Base-by-base conservation (phyloP, 192 early-diverging fungal species). In the Gigaspora rosea region DNA sequence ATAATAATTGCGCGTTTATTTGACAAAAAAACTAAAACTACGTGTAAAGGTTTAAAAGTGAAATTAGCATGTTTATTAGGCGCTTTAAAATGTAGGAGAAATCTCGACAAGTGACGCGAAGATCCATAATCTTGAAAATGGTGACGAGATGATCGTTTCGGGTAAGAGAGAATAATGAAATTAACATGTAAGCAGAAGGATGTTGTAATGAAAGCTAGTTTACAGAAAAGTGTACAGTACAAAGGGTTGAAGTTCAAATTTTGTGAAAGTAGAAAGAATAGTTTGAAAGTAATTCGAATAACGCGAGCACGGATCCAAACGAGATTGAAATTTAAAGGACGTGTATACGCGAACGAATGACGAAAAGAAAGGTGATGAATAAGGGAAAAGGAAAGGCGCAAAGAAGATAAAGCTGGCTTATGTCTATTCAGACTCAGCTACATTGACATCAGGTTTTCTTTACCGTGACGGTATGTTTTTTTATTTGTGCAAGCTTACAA, bases 111-210 rank as follows among this genome's bases (percentile, higher is more conserved):
- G 64, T 32, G 11, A 62, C 59, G 33, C 15, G 18, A 41, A 66
- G 18, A 66, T 41, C 18, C 33, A 18, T 5, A 66, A 66, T 66
- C 36, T 66, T 66, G 36, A 18, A 66, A 41, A 66, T 66, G 64
- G 36, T 46, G 64, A 15, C 62, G 16, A 66, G 64, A 66, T 66
- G 64, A 66, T 66, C 64, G 64, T 41, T 18, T 47, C n/a, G 36
- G 36, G 36, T 33, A 27, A 15, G n/a, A 66, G 41, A 35, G 35
- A 41, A 66, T n/a, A n/a, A 33, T 3, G 33, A 18, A n/a, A 66
- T 41, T n/a, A 66, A 36, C 0, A 46, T 41, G 13, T 18, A 66
- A 47, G n/a, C 33, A 62, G 27, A 41, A 41, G n/a, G 41, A 46
- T 66, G 11, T n/a, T 33, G 36, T 66, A 66, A 20, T 18, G n/a